A percentile compares a stretch with the other conserved stretches of the same genome.
Conservation (phyloP, 345 rosid species). For the Melaleuca quinquenervia region DNA sequence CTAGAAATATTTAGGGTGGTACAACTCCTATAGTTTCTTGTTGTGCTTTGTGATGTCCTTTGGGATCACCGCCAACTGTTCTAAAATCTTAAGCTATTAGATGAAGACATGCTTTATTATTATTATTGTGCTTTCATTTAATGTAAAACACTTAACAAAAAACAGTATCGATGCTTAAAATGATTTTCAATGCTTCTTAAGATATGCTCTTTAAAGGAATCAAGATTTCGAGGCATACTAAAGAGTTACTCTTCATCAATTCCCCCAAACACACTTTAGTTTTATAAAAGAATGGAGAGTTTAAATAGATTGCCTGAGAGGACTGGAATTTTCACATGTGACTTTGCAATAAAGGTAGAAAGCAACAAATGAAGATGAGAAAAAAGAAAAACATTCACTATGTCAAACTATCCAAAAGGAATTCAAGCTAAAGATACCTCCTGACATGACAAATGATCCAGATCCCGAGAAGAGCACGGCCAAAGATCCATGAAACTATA, state of each 20-base stretch:
- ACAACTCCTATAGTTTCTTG: not conserved
- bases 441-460: slow-evolving; percentile 79
- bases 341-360: not conserved
- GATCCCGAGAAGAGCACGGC: slow-evolving; percentile 82
- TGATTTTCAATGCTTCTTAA: not conserved
- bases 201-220: not conserved
- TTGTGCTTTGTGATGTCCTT: not conserved
- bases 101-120: no score
- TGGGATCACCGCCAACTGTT: no score
- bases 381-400: not conserved
- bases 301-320: not conserved
- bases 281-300: not conserved
- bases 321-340: not conserved
- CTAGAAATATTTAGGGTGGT: not conserved
- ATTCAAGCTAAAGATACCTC: slow-evolving; percentile 45
- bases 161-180: not conserved
- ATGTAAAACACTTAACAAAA: not conserved
- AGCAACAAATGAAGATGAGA: not conserved
- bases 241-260: not conserved
- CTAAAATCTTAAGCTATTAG: no score
- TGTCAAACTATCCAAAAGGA: not conserved
- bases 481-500: slow-evolving; percentile 92
- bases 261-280: not conserved
- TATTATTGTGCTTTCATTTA: not conserved
- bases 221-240: not conserved